Base-by-base conservation (phyloP, 2,329 filamentous ascomycete genomes). In the Myotisia sp. region DNA sequence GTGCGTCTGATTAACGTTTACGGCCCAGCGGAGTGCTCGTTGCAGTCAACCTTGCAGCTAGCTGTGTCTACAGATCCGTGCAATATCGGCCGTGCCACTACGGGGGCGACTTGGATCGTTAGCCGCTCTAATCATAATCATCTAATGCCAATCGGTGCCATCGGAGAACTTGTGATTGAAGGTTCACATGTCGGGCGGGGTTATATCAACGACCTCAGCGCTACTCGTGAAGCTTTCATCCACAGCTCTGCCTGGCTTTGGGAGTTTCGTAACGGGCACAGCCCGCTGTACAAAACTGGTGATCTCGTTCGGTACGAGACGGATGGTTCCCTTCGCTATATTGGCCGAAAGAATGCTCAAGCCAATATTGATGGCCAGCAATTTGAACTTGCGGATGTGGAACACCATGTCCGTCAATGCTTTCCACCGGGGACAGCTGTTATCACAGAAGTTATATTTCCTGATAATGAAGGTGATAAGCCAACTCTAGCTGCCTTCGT, bases 291-390 rank as follows among this genome's bases (percentile, higher is more conserved):
- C 30, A 47, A 43, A 28, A 47, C 47, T 3, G 47, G 47, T 4
- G 47, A 50, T 32, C 29, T 50, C 3, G 40, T 44, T n/a, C 23
- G 37, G 17, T 45, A 45, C 13, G 38, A 46, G 16, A 44, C 63
- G 0, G 38, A 47, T 20, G 44, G 44, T 10, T 36, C 36, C 3
- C 31, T 41, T 14, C 24, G 30, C 4, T 48, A 41, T 35, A 34
- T 46, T 8, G 47, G 47, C 7, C 39, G 51, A 16, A 50, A 48
- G 27, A 50, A 54, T 31, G 39, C 37, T 2, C 86, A 93, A 53
- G 76, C 90, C 41, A 93, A 93, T 52, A 65, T 92, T 3, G 72
- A 84, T 9, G 84, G 84, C 0, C 84, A 92, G 51, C 67, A 85
- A 8, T 65, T 92, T 1, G 85, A 92, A 48, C 76, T 90, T 38